Base-by-base conservation (phyloP, 345 rosid species). In the Eucalyptus rudis region DNA sequence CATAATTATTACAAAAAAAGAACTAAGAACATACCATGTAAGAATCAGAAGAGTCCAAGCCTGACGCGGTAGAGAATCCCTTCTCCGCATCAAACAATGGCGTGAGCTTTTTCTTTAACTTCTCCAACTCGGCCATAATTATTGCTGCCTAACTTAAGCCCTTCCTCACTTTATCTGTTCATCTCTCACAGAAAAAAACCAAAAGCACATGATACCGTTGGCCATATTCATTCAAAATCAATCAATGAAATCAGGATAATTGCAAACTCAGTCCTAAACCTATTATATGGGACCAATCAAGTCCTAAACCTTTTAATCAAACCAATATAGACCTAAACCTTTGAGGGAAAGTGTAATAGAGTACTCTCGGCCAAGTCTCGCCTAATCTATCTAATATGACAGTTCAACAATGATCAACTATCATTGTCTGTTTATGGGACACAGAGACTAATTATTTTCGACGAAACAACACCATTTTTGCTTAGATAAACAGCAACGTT, bases 11-110 rank as follows among this genome's bases (percentile, higher is more conserved):
- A 58, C 50, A 51, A 59, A n/a, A 80, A 81, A 51, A 58, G 25
- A 47, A 17, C 31, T 25, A 49, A 49, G 66, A 44, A 87, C 92
- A 89, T 92, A 96, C 99, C 96, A 93, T 89, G 89, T 94, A 96
- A 20, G 99, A 95, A 91, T 96, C 97, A 36, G 86, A 91, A n/a
- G 96, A 95, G 87, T 95, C 99, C 62, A 94, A 89, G 2, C 96
- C 91, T 54, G 98, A 95, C 27, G 93, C 96, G 8, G 97, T 86
- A 6, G 98, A 94, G 89, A 96, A 96, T 10, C 99, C 99, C 90
- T 95, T 96, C 90, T 97, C 98, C 47, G 97, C 97, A 94, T 96
- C 99, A 88, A 97, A 97, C 92, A 97, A 93, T 7, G 99, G 99
- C 7, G 95, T 90, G 88, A 97, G 95, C 93, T 96, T 97, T 94